phyloP scores from a whole-genome alignment of 2,329 filamentous ascomycete species.

The Fusarium camptoceras region DNA sequence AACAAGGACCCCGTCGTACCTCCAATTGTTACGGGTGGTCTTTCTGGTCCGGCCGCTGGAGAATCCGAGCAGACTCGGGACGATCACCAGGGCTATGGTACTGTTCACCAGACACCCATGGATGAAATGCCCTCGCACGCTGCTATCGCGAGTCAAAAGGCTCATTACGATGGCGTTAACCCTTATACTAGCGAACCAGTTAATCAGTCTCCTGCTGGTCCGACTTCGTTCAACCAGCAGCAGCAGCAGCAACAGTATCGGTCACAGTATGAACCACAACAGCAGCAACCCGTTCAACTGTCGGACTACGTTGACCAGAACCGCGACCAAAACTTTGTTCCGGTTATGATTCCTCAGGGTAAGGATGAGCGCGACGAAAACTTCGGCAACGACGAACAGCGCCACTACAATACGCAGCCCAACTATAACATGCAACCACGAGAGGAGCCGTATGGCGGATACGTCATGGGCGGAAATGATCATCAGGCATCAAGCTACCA shows the following conservation, averaged over 20 bases:
- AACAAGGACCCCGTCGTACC: constrained; percentile 69
- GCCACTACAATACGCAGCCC: constrained; percentile 13
- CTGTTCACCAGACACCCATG: constrained; percentile 58
- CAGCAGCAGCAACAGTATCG: constrained; percentile 16
- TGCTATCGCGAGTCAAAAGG: constrained; percentile 62
- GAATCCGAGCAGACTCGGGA: constrained; percentile 49
- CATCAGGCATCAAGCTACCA: constrained; percentile 14
- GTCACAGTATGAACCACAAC: constrained; percentile 14
- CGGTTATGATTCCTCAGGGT: constrained; percentile 36
- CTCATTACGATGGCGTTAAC: constrained; percentile 67
- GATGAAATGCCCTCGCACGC: constrained; percentile 64
- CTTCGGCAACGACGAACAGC: constrained; percentile 13
- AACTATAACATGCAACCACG: constrained; percentile 22
- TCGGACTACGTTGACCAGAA: constrained; percentile 33
- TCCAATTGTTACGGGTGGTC: constrained; percentile 67
- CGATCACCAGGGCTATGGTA: constrained; percentile 57
- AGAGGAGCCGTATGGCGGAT: constrained; percentile 14
- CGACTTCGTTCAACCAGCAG: constrained; percentile 25
- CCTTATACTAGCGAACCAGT: constrained; percentile 65
- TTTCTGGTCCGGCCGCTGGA: constrained; percentile 55
- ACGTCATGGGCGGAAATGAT: constrained; percentile 8
- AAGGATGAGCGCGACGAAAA: constrained; percentile 25
- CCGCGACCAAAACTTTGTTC: constrained; percentile 33
- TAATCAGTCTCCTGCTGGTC: constrained; percentile 31
- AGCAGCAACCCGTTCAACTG: constrained; percentile 30